phyloP scores from a whole-genome alignment of 192 early-diverging fungal species.

The Umbelopsis vinacea region DNA sequence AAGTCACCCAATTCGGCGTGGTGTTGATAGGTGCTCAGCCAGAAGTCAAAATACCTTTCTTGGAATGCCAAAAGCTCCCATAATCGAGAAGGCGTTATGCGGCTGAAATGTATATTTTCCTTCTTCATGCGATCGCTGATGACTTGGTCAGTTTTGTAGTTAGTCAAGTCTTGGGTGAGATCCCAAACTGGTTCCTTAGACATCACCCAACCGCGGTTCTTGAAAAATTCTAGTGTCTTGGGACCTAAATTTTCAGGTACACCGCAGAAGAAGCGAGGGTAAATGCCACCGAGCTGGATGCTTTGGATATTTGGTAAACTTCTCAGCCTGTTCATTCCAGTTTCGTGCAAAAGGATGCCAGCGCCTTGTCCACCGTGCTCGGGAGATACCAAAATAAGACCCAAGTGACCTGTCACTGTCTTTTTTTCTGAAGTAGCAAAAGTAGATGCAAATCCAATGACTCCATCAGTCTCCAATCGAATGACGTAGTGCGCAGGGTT shows the following conservation, averaged over 20 bases:
- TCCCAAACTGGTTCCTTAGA: conserved; percentile 23
- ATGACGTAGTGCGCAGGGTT: conserved; percentile 31
- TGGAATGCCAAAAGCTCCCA: conserved; percentile 38
- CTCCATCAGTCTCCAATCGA: conserved; percentile 4
- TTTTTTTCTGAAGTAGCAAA: conserved; percentile 18
- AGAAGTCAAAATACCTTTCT: conserved; percentile 33
- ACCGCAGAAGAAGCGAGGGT: conserved; percentile 45
- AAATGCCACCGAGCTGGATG: conserved; percentile 38
- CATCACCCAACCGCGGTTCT: conserved; percentile 36
- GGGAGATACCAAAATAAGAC: conserved; percentile 35
- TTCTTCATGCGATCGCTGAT: conserved; percentile 35
- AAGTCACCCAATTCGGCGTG: conserved; percentile 41
- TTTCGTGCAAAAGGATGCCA: conserved; percentile 33
- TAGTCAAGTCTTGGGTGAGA: conserved; percentile 31
- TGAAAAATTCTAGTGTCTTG: conserved; percentile 30
- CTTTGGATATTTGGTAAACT: neutral
- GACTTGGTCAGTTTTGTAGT: conserved; percentile 28
- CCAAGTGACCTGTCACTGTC: conserved; percentile 31
- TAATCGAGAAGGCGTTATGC: conserved; percentile 22
- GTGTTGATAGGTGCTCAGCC: conserved; percentile 43
- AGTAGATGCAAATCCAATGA: conserved; percentile 41
- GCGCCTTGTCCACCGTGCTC: conserved; percentile 31
- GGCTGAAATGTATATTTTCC: conserved; percentile 38
- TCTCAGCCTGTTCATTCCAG: conserved; percentile 25
- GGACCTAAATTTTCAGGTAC: conserved; percentile 33